Evolutionary conservation across 352 stramenopile species (phyloP).

Genomic region (Phytophthora pisi): DNA sequence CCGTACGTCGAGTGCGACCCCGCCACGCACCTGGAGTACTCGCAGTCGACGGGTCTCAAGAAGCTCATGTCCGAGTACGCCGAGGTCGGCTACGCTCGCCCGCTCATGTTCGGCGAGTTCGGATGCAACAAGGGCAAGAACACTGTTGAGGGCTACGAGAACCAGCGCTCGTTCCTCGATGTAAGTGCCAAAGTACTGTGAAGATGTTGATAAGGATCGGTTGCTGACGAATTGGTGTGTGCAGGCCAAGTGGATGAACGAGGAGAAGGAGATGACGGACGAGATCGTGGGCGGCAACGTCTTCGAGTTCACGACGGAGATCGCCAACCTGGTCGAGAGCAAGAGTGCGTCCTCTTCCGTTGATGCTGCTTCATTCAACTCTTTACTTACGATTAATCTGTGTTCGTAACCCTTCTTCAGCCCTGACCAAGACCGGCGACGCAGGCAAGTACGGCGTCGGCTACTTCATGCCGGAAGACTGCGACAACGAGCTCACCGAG

Average conservation of each 20-base stretch:
- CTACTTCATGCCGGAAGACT: conserved; percentile 69
- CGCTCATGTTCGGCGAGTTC: conserved; percentile 81
- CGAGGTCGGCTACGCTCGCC: conserved; percentile 48
- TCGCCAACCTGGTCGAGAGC: conserved; percentile 50
- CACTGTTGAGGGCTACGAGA: conserved; percentile 71
- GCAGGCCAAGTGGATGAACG: conserved; percentile 79
- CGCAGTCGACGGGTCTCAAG: conserved; percentile 59
- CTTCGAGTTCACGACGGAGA: conserved; percentile 77
- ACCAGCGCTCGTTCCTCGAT: conserved; percentile 69
- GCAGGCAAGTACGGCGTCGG: conserved; percentile 64
- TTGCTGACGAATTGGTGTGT: neutral
- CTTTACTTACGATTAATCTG: neutral
- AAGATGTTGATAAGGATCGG: neutral
- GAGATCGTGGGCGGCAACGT: conserved; percentile 76
- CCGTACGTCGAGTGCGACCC: conserved; percentile 69
- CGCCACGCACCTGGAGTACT: conserved; percentile 54
- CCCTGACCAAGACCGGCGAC: conserved; percentile 50
- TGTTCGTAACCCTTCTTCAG: conserved; percentile 15
- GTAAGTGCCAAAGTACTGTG: conserved; percentile 21
- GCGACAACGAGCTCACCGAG: conserved; percentile 50
- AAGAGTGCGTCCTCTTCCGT: conserved; percentile 30
- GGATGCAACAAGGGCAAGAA: conserved; percentile 72
- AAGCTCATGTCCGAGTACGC: conserved; percentile 70
- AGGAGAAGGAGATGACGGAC: conserved; percentile 65
- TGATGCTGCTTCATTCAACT: neutral